Percentiles rank a stretch among this genome's conserved stretches.
Conservation (phyloP, 164 flowering plant genomes). For the Magnolia officinalis region DNA sequence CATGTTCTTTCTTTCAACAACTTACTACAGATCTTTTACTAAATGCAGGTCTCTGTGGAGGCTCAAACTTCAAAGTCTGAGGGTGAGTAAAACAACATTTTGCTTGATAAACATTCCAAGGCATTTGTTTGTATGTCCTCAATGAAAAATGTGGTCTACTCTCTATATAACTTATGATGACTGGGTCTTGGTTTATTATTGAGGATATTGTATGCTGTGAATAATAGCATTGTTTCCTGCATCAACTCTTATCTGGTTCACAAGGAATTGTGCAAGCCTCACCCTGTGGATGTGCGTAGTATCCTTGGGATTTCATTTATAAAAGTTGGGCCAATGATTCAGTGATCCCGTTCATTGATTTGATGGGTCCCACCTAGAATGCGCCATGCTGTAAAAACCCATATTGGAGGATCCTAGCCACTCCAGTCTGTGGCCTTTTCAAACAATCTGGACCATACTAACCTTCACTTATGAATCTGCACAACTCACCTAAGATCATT, state of each 20-base stretch:
- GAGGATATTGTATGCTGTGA: background rate
- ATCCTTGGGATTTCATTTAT: background rate
- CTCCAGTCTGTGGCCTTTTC: no score
- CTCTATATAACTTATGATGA: background rate
- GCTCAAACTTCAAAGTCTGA: slow-evolving; percentile 32
- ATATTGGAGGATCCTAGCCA: no score
- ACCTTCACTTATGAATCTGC: no score
- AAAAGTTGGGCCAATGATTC: background rate
- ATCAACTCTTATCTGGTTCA: background rate
- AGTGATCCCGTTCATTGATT: no score
- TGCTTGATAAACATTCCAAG: no score
- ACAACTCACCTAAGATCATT: no score
- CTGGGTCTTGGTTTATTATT: background rate
- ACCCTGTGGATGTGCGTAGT: background rate
- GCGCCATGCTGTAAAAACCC: no score
- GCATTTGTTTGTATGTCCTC: no score
- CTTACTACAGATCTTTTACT: background rate
- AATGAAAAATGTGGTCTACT: background rate
- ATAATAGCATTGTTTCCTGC: background rate
- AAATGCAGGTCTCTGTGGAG: slow-evolving; percentile 40
- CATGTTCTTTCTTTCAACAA: background rate
- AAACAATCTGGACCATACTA: no score
- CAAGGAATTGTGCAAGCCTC: no score
- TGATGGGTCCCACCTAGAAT: no score
- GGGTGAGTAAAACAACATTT: slow-evolving; percentile 38